A percentile compares a stretch with the other conserved stretches of the same genome.
These are phyloP conservation scores for Fusarium sp. DNA, from an alignment of 2,329 filamentous ascomycete species.

Conservation along the genomic window DNA sequence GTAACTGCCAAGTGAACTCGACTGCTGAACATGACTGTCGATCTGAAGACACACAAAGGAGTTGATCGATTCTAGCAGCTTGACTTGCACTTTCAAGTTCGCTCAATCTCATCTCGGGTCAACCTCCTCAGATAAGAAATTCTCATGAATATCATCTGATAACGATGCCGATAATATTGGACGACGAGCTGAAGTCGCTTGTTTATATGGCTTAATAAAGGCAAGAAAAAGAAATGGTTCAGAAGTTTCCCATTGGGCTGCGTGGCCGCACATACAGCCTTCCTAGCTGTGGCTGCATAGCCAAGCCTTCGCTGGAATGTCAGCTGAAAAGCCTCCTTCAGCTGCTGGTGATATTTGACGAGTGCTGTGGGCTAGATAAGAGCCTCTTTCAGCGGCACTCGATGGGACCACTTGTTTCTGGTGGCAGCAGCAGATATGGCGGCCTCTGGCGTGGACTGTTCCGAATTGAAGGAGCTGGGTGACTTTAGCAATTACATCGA, in stretches of 20 bases:
- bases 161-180: neutral
- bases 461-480: conserved; percentile 10
- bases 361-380: neutral
- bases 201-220: neutral
- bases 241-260: neutral
- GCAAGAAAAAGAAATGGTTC: neutral
- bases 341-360: neutral
- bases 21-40: neutral
- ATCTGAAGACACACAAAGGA: too few relatives aligned
- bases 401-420: neutral
- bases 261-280: neutral
- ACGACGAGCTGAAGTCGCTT: neutral
- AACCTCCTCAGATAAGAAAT: neutral
- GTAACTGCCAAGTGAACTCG: neutral
- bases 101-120: neutral
- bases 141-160: neutral
- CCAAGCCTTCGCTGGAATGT: neutral
- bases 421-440: neutral
- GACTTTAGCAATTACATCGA: conserved; percentile 29
- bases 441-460: conserved; percentile 6
- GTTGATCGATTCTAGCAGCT: too few relatives aligned
- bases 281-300: neutral
- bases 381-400: neutral
- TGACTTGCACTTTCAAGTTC: neutral
- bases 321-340: neutral